Base-by-base conservation (phyloP, 768 basidiomycete species). In the Mycena epipterygia region DNA sequence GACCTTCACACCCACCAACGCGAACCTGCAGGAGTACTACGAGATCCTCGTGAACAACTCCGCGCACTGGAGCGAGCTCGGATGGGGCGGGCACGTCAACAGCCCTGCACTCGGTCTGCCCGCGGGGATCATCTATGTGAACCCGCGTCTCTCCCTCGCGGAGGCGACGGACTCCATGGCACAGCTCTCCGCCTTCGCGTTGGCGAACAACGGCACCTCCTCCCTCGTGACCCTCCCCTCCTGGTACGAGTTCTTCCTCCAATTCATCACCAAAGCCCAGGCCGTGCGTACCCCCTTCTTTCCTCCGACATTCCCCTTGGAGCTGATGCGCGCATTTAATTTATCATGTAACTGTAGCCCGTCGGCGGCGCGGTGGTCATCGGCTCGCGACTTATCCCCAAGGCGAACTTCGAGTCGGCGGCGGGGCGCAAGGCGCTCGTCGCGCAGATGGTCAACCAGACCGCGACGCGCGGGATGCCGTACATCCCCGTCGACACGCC, bases 301-400 rank as follows among this genome's bases (percentile, higher is more conserved):
- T n/a, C n/a, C n/a, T n/a, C n/a, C n/a, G n/a, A n/a, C 23, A 11
- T 42, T 13, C 11, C 11, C 27, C 7, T 32, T 12, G 9, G 8
- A 9, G 23, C 48, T 11, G 3, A 23, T 21, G 19, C 17, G 21
- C 33, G 32, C 3, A 33, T 3, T 51, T 13, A 3, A 29, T 33
- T 35, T 32, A 6, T 21, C 37, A 57, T 41, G 3, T 1, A 39
- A 16, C 29, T 39, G 12, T 46, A 73, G 68, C 21, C 42, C 14
- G 64, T 62, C 7, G 72, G 68, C 21, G 51, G 35, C 11, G 27
- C 39, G 3, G 11, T 27, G 7, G 48, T 32, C 19, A 58, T 80
- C 6, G 78, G 76, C 6, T 75, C 76, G 14, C 79, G 80, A 0
- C 74, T 82, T 13, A 67, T 82, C 25, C 76, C 78, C 21, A 72